These are phyloP conservation scores for Nicotiana tomentosiformis DNA, from an alignment of 257 asterid species.

Conservation along the genomic window DNA sequence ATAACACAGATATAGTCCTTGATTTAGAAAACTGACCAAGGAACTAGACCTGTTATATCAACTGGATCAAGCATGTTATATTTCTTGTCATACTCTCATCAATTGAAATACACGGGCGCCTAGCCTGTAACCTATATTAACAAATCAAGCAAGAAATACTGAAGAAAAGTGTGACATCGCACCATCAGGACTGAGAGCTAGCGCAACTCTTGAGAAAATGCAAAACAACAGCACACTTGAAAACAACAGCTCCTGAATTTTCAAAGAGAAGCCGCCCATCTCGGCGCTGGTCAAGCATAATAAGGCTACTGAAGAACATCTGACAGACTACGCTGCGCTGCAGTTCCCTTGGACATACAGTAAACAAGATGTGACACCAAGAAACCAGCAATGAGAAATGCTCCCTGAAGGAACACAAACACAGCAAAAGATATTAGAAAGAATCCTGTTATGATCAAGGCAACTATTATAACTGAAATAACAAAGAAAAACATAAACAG, in stretches of 20 bases:
- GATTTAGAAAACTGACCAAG: background rate
- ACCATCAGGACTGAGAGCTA: slow-evolving; percentile 13
- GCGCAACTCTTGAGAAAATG: background rate
- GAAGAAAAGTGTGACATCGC: background rate
- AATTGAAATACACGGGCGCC: background rate
- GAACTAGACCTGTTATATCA: background rate
- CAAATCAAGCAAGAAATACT: background rate
- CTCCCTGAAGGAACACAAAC: slow-evolving; percentile 10
- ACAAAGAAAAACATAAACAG: background rate
- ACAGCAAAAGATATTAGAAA: background rate
- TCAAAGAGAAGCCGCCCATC: slow-evolving; percentile 10
- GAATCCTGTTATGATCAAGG: background rate
- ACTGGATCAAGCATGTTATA: background rate
- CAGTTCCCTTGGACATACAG: slow-evolving; percentile 11
- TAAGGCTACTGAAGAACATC: slow-evolving; percentile 13
- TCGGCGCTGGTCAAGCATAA: slow-evolving; percentile 11
- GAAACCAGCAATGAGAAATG: background rate
- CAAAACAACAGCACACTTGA: background rate
- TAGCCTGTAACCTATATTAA: background rate
- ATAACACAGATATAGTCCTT: background rate
- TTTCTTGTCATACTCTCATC: background rate
- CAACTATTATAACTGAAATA: background rate
- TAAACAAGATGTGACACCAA: slow-evolving; percentile 4
- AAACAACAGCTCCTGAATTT: slow-evolving; percentile 7
- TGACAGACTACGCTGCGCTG: background rate